Base-by-base conservation (phyloP, 768 basidiomycete species). In the Gloeostereum incarnatum region DNA sequence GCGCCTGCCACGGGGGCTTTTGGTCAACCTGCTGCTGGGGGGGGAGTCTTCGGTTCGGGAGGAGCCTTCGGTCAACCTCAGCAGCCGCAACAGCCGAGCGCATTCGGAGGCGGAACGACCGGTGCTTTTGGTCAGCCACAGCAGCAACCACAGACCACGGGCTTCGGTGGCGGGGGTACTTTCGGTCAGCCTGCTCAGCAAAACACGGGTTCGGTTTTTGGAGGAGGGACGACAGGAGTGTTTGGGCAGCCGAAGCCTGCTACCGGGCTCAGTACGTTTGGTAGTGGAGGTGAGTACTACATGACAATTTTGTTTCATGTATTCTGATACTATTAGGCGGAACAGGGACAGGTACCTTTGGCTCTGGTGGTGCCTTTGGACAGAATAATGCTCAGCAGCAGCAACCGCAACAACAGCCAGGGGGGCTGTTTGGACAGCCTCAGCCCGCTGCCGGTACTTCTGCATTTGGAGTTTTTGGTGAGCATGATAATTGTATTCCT, bases 21-120 rank as follows among this genome's bases (percentile, higher is more conserved):
- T 68, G 83, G 84, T 24, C 81, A 85, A 54, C 71, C 81, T 16
- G 61, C 60, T 54, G 62, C 68, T 39, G n/a, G n/a, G n/a, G n/a
- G n/a, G n/a, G n/a, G n/a, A n/a, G n/a, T n/a, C n/a, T n/a, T n/a
- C n/a, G n/a, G n/a, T n/a, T n/a, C n/a, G n/a, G n/a, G n/a, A n/a
- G 36, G 11, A 76, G 75, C 68, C 38, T 78, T 78, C 54, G 72
- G 75, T 45, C 61, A 62, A 20, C 61, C 69, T 37, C n/a, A n/a
- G 33, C n/a, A 34, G 8, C 33, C 26, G 8, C 26, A 29, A 8
- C 8, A 8, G 26, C 8, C 8, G 9, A 29, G 14, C 26, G 14
- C 26, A 29, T 29, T 29, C 14, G 26, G 26, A 29, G 26, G 26
- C 13, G 8, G 19, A 17, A 34, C 38, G 36, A 53, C 63, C 38